Evolutionary conservation across 2,329 filamentous ascomycete species (phyloP), one percentile per base, ranked within the genome.

Genomic region (Ophiostoma himal-ulmi): DNA sequence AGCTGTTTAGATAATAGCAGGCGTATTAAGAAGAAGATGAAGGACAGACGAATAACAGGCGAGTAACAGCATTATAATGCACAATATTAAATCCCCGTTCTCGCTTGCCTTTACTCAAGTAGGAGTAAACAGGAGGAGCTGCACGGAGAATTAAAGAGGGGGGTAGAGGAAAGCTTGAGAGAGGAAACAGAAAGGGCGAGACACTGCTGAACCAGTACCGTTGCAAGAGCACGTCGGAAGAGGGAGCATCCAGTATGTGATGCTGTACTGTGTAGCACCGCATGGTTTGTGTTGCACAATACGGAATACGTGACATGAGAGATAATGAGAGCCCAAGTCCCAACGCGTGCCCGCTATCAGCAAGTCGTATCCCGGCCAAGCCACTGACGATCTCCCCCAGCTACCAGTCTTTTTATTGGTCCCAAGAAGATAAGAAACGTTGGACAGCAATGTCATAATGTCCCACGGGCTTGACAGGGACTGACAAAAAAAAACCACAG

Each of bases 71-170:
- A 57, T 26, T 5, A 54, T n/a, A 57, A 57, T 57, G 26, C 52
- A 48, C 37, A 39, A 3, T 48, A 48, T 48, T 62, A 62, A 26
- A 26, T 14, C n/a, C 52, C 52, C 22, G 3, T 34, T 34, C 57
- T 62, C 57, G 57, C 57, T 62, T 62, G 57, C 5, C 11, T 34
- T 62, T 62, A 34, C 57, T 34, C 57, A 34, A 62, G 57, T 30
- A 34, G 57, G 57, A 11, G 57, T 34, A 30, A 62, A 30, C 22
- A 13, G n/a, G 57, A 62, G 57, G 57, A 30, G 57, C 17, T 62
- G 11, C 5, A 62, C 57, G 57, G 57, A 62, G 57, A 62, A 62
- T 62, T 26, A 57, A 22, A 11, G 44, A 8, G 52, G 52, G 52
- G 20, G 22, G 11, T 22, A 57, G n/a, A 26, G 26, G 22, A 26